Evolutionary conservation across 805 yeast species (phyloP), one percentile per base, ranked within the genome.

Genomic region (Gaillardinia entomophila): DNA sequence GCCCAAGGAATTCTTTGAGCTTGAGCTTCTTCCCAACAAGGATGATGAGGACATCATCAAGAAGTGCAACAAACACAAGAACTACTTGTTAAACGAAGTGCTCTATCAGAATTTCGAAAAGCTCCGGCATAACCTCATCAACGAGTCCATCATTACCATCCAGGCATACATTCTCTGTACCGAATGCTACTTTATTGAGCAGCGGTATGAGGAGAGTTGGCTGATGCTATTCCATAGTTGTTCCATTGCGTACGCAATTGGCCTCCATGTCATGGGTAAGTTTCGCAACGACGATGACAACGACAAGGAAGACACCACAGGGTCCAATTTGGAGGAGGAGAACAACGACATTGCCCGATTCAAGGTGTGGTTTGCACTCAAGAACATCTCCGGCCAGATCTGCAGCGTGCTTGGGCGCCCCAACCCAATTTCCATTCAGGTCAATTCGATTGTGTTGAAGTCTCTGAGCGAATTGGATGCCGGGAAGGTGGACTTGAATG

Each of bases 361-460:
- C 12, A 62, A 73, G 27, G 57, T 71, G 4, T 73, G 77, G 76
- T 68, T 71, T 35, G 72, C 72, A 2, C 57, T 73, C 33, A 66
- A 69, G 39, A 62, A 67, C 37, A 52, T 69, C 16, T 55, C 68
- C n/a, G 70, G 74, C 2, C 71, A 70, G 23, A 43, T 70, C 13
- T 71, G 77, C 43, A 68, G 76, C 1, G 66, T 71, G 12, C 52
- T 72, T 16, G 77, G 78, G 6, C 55, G 78, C 40, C 78, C 78
- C 3, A 73, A 71, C 39, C 79, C 79, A 1, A 72, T 73, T 7
- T 66, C 75, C 1, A 49, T 64, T 20, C 68, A 61, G 40, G 62
- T 62, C 10, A 55, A 55, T 35, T 51, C 53, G 13, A 39, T 45
- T 3, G 52, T 61, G 5, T 40, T 57, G 29, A 49, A 51, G 34